These are phyloP conservation scores for Solanum hybrid DNA, from an alignment of 305 asterid species.

Conservation along the genomic window DNA sequence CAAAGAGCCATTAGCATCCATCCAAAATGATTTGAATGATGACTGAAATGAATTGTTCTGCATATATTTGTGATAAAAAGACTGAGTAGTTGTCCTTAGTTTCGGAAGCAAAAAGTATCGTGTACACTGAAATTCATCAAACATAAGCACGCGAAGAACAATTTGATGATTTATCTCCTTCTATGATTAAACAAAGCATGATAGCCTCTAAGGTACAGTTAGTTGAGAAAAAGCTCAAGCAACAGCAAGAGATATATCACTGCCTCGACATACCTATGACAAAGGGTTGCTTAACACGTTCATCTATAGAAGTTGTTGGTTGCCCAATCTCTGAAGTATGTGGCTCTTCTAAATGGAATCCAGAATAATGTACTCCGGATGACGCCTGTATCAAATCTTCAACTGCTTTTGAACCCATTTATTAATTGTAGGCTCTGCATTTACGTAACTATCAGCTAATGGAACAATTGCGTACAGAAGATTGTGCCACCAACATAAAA, in stretches of 20 bases:
- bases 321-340: slow-evolving; percentile 30
- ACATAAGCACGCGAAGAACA: neutral
- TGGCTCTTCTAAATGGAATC: slow-evolving; percentile 56
- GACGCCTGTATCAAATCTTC: slow-evolving; percentile 78
- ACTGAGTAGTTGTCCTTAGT: neutral
- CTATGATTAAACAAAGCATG: neutral
- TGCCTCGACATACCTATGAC: slow-evolving; percentile 50
- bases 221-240: neutral
- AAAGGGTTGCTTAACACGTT: slow-evolving; percentile 66
- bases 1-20: neutral
- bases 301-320: slow-evolving; percentile 36
- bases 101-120: neutral
- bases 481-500: neutral
- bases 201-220: neutral
- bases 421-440: neutral
- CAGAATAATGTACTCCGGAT: slow-evolving; percentile 83
- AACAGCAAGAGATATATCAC: neutral
- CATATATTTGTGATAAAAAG: neutral
- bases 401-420: slow-evolving; percentile 77
- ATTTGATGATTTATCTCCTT: neutral
- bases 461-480: neutral
- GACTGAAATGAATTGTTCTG: neutral
- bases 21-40: neutral
- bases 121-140: neutral
- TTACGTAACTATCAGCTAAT: neutral